Base-by-base conservation (phyloP, 148 eudicot genomes). In the Heliamphora exappendiculata region DNA sequence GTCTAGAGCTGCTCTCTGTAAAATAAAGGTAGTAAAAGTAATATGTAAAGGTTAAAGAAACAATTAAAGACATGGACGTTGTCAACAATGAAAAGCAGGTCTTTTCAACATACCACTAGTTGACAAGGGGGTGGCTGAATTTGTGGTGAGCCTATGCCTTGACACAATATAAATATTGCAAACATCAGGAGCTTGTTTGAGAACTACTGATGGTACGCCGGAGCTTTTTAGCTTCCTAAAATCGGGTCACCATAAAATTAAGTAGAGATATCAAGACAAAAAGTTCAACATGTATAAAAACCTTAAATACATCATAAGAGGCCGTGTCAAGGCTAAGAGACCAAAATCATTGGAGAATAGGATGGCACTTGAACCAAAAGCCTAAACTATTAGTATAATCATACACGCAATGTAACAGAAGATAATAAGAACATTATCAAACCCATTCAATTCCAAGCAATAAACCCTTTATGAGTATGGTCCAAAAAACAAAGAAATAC, bases 151-250 rank as follows among this genome's bases (percentile, higher is more conserved):
- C 80, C 86, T 82, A 63, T 81, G 66, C 81, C 82, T 84, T 13
- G 94, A 83, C 70, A 93, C 87, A 65, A 91, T 82, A 67, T 88
- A 91, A 49, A 91, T 50, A 47, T 86, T 82, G 76, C 98, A 89
- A 3, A 81, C 78, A 39, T 85, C 85, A 44, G 96, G 91, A 72
- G 89, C 90, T 73, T 77, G 60, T 81, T 87, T 88, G 33, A 91
- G 71, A 65, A 93, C 85, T 42, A 78, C 42, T 70, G 89, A 87
- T 54, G 96, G 94, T 49, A 93, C 72, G n/a, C 78, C 82, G 24
- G 81, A 77, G 24, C 87, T 87, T 80, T 85, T 88, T 65, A 82
- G 66, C 82, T 78, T 91, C 85, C 94, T 93, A 79, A 58, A 58
- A 78, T 45, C 10, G 11, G 24, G 26, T 19, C 37, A 16, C 17